phyloP scores from a whole-genome alignment of 805 yeast genomes.

The Lipomyces lipofer region DNA sequence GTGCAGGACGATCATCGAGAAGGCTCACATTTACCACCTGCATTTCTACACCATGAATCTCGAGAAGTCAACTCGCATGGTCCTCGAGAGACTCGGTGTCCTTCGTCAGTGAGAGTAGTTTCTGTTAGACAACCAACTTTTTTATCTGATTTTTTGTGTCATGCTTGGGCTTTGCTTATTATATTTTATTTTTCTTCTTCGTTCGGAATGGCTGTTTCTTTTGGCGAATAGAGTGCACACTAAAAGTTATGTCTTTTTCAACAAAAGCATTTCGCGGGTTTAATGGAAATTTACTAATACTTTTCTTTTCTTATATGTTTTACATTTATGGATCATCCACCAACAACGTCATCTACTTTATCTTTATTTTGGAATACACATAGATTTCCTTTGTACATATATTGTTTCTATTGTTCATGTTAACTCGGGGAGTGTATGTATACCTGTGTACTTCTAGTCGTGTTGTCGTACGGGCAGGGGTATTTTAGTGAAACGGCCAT shows the following conservation, averaged over 20 bases:
- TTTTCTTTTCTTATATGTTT: not conserved
- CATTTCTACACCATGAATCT: conserved; percentile 98
- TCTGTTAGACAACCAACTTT: not conserved
- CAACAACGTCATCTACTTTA: no score
- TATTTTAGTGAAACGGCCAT: conserved; percentile 11
- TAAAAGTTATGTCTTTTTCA: conserved; percentile 31
- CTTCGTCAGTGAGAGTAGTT: conserved; percentile 39
- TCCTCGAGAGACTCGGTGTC: conserved; percentile 70
- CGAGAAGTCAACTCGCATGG: conserved; percentile 87
- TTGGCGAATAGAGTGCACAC: conserved; percentile 12
- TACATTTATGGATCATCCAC: not conserved
- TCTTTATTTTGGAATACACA: not conserved
- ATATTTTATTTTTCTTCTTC: conserved; percentile 1
- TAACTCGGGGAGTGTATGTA: conserved; percentile 1
- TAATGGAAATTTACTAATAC: not conserved
- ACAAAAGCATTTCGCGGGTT: conserved; percentile 30
- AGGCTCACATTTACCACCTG: conserved; percentile 76
- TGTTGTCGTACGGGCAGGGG: not conserved
- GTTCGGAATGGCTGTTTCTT: conserved; percentile 22
- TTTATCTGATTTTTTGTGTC: not conserved
- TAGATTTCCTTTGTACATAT: no score
- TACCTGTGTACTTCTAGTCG: not conserved
- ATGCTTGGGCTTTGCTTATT: not conserved
- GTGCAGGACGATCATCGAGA: conserved; percentile 71
- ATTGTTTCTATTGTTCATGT: conserved; percentile 3